A percentile compares a stretch with the other conserved stretches of the same genome.
These are phyloP conservation scores for Eimeria acervulina DNA, from an alignment of 169 alveolate species.

Conservation along the genomic window DNA sequence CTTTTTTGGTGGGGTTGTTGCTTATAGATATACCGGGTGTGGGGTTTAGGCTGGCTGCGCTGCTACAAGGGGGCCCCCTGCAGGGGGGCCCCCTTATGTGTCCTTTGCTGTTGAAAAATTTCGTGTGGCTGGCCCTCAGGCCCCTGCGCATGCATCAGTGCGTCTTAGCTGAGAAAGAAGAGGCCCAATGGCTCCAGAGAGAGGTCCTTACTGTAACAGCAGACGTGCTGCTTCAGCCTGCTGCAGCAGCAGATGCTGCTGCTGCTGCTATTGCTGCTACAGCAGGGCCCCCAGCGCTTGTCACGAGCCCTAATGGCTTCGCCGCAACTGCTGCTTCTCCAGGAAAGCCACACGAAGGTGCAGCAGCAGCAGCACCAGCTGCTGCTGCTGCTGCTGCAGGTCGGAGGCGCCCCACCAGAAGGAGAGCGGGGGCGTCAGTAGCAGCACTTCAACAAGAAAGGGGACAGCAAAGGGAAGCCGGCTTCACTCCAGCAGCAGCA, in stretches of 20 bases:
- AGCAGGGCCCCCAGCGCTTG: not conserved
- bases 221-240: slow-evolving; percentile 1
- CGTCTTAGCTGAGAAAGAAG: slow-evolving; percentile 86
- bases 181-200: slow-evolving; percentile 68
- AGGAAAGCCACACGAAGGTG: not conserved
- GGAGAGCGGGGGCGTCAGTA: not conserved
- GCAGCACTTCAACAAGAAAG: not conserved
- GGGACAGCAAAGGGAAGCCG: not conserved
- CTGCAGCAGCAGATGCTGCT: not conserved
- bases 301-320: not conserved
- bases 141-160: slow-evolving; percentile 88
- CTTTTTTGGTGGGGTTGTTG: slow-evolving; percentile 86
- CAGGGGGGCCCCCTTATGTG: slow-evolving; percentile 42
- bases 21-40: slow-evolving; percentile 86
- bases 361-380: not conserved
- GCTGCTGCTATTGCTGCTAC: not conserved
- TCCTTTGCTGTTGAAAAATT: slow-evolving; percentile 83
- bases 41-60: slow-evolving; percentile 79
- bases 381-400: slow-evolving; percentile 28
- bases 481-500: slow-evolving; percentile 19
- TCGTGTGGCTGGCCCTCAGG: slow-evolving; percentile 82
- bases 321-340: not conserved
- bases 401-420: not conserved
- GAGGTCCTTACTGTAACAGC: slow-evolving; percentile 42
- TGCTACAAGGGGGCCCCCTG: slow-evolving; percentile 48